Conservation (phyloP, 495 filamentous ascomycete species). For the Xylaria grammica region DNA sequence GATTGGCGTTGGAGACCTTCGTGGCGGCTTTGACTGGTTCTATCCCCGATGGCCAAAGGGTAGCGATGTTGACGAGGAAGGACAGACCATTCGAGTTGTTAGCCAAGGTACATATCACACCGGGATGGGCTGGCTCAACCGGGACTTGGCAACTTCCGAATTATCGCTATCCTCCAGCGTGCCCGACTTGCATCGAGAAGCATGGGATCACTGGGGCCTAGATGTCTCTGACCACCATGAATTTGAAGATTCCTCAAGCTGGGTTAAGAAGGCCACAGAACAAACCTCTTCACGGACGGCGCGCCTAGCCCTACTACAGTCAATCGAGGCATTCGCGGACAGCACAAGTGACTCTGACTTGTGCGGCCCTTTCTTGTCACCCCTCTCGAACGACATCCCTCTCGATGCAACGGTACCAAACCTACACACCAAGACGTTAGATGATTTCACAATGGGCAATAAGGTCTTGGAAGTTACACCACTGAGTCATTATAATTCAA, state of each 20-base stretch:
- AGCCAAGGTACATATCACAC: conserved; percentile 78
- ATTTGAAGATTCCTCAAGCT: conserved; percentile 35
- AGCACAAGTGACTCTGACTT: conserved; percentile 59
- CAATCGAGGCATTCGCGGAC: conserved; percentile 40
- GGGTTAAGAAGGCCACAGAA: conserved; percentile 35
- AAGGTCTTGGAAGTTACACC: conserved; percentile 61
- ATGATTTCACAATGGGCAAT: conserved; percentile 69
- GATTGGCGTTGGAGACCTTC: conserved; percentile 88
- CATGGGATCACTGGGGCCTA: conserved; percentile 63
- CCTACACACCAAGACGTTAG: conserved; percentile 60
- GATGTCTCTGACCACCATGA: conserved; percentile 54
- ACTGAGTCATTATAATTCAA: conserved; percentile 32
- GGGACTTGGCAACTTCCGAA: conserved; percentile 49
- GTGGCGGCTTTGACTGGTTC: conserved; percentile 90
- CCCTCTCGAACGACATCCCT: conserved; percentile 41
- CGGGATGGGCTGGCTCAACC: conserved; percentile 78
- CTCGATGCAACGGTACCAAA: conserved; percentile 68
- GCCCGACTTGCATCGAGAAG: conserved; percentile 58
- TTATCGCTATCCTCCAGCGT: conserved; percentile 38
- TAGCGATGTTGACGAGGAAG: conserved; percentile 67
- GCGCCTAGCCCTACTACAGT: conserved; percentile 36
- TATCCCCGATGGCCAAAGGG: conserved; percentile 75
- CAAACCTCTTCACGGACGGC: conserved; percentile 15
- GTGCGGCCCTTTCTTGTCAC: conserved; percentile 30
- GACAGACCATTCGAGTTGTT: conserved; percentile 73